phyloP scores from a whole-genome alignment of 331 rosid genomes.

The Erythrophleum ivorense region DNA sequence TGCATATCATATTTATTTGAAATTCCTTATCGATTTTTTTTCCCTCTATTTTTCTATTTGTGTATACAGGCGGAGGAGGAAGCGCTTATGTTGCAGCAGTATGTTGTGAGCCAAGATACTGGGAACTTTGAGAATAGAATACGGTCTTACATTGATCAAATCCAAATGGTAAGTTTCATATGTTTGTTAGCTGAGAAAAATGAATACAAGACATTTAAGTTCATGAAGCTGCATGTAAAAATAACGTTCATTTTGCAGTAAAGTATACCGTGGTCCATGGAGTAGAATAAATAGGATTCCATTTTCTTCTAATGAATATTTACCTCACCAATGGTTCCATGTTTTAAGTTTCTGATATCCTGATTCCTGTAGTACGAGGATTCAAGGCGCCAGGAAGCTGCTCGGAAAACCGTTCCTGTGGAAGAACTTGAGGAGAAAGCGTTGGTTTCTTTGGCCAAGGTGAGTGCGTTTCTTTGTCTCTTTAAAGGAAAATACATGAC shows the following conservation, averaged over 20 bases:
- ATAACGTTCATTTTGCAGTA: conserved; percentile 7
- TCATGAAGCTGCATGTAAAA: conserved; percentile 33
- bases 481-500: conserved; percentile 19
- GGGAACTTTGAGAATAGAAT: conserved; percentile 54
- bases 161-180: conserved; percentile 63
- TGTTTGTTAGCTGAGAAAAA: not conserved
- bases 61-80: conserved; percentile 73
- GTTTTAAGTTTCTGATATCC: conserved; percentile 34
- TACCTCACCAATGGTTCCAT: conserved; percentile 26
- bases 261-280: not conserved
- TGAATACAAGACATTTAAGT: conserved; percentile 17
- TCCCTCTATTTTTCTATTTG: not conserved
- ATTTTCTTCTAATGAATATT: conserved; percentile 30
- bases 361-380: conserved; percentile 74
- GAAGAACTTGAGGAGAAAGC: conserved; percentile 95
- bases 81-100: conserved; percentile 67
- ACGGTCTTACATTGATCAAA: conserved; percentile 55
- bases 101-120: conserved; percentile 43
- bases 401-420: conserved; percentile 72
- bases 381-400: conserved; percentile 77
- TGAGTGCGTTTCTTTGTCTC: conserved; percentile 40
- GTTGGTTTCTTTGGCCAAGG: conserved; percentile 87
- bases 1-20: not conserved
- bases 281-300: conserved; percentile 14
- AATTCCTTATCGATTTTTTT: not conserved